A percentile compares a stretch with the other conserved stretches of the same genome.
phyloP scores from a whole-genome alignment of 2,329 filamentous ascomycete species.

The Colletotrichum sp. region DNA sequence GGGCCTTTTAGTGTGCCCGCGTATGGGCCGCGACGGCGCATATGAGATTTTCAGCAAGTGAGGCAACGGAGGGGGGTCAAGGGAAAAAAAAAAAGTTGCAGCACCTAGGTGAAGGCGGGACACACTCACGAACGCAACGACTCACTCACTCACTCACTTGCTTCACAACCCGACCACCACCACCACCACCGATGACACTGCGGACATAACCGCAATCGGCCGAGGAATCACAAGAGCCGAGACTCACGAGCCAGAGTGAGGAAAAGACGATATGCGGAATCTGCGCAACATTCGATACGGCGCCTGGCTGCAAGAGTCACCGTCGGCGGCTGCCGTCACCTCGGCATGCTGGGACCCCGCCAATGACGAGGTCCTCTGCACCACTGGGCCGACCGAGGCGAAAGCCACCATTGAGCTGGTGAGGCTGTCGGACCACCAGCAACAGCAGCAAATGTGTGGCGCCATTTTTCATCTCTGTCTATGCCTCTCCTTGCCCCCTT shows the following conservation, averaged over 20 bases:
- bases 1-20: background rate
- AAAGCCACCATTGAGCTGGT: constrained; percentile 76
- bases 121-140: background rate
- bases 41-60: background rate
- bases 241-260: background rate
- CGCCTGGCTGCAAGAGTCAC: constrained; percentile 46
- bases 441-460: constrained; percentile 42
- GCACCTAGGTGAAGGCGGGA: background rate
- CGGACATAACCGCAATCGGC: background rate
- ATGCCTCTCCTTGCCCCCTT: background rate
- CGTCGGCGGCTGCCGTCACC: constrained; percentile 39
- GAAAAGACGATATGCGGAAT: constrained; percentile 73
- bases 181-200: background rate
- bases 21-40: background rate
- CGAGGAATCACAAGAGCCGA: background rate
- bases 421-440: constrained; percentile 52
- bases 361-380: constrained; percentile 79
- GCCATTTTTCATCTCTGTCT: background rate
- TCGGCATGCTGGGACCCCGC: constrained; percentile 86
- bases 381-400: constrained; percentile 78
- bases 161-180: background rate
- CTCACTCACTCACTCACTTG: background rate
- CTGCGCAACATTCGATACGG: constrained; percentile 78
- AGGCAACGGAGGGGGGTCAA: background rate
- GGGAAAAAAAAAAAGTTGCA: constrained; percentile 3